phyloP scores from a whole-genome alignment of 495 filamentous ascomycete genomes.

The Penicillium macrosclerotiorum region DNA sequence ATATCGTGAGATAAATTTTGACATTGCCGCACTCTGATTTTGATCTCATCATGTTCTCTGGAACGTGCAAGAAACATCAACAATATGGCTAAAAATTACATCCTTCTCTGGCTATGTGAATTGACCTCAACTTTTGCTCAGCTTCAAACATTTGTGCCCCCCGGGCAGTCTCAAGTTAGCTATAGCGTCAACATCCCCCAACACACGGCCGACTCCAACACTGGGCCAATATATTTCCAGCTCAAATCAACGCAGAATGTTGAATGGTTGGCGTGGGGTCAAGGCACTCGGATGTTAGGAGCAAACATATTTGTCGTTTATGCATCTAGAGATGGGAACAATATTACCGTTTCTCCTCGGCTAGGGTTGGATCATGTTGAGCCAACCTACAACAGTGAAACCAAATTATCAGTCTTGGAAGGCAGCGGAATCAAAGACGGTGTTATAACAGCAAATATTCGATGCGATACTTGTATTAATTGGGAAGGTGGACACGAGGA shows the following conservation, averaged over 20 bases:
- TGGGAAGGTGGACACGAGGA: conserved; percentile 52
- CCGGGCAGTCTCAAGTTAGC: conserved; percentile 21
- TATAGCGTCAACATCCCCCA: conserved; percentile 33
- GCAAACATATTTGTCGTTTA: conserved; percentile 74
- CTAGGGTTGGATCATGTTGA: conserved; percentile 48
- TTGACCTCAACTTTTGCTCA: conserved; percentile 15
- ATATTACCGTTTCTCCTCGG: conserved; percentile 63
- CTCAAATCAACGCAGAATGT: conserved; percentile 56
- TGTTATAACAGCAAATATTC: conserved; percentile 63
- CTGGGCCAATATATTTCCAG: conserved; percentile 58
- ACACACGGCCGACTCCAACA: conserved; percentile 22
- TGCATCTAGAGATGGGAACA: conserved; percentile 46
- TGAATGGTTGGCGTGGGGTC: conserved; percentile 65
- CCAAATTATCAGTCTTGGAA: conserved; percentile 54
- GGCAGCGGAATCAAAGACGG: conserved; percentile 56
- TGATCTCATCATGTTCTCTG: no score
- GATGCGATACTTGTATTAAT: conserved; percentile 54
- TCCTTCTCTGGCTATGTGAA: background rate
- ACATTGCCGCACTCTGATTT: no score
- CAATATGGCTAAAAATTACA: background rate
- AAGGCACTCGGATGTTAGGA: conserved; percentile 58
- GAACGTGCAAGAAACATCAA: background rate
- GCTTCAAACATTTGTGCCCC: conserved; percentile 25
- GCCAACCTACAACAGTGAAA: conserved; percentile 51
- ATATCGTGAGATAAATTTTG: no score